Conservation (phyloP, 495 filamentous ascomycete species). For the Hypoxylon fuscum region DNA sequence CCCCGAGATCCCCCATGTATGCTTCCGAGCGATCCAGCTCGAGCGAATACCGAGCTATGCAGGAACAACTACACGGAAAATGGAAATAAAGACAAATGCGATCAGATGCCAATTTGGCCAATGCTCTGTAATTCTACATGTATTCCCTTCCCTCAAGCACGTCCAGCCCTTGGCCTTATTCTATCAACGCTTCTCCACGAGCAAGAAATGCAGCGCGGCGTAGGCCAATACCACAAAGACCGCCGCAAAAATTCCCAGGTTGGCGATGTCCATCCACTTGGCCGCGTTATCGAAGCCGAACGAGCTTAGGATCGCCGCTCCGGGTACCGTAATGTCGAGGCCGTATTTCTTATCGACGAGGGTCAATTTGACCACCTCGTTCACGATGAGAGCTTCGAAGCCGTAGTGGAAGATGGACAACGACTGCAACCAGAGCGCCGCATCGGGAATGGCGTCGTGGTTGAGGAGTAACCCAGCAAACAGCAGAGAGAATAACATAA, state of each 20-base stretch:
- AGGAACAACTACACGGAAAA: too few relatives aligned
- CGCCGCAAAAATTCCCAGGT: conserved; percentile 81
- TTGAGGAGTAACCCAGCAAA: conserved; percentile 95
- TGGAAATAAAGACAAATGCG: conserved; percentile 23
- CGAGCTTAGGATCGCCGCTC: conserved; percentile 89
- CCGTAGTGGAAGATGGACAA: conserved; percentile 99
- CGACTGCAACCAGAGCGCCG: conserved; percentile 88
- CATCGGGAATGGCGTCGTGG: conserved; percentile 86
- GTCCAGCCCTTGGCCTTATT: background rate
- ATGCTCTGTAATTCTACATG: conserved; percentile 34
- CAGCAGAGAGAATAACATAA: conserved; percentile 97
- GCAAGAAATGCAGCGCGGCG: conserved; percentile 87
- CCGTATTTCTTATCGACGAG: conserved; percentile 94
- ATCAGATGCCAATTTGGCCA: conserved; percentile 26
- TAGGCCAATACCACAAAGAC: conserved; percentile 91
- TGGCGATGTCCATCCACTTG: conserved; percentile 85
- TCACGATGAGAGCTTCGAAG: conserved; percentile 96
- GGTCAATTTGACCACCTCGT: conserved; percentile 91
- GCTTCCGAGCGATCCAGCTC: conserved; percentile 25
- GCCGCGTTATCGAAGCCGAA: conserved; percentile 90
- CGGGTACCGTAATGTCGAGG: conserved; percentile 94
- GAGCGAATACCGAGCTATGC: conserved; percentile 31
- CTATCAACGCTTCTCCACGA: conserved; percentile 91
- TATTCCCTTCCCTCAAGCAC: background rate
- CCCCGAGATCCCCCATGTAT: conserved; percentile 30